Conservation (phyloP, 108 stramenopile genomes). For the Fragilaria radians region DNA sequence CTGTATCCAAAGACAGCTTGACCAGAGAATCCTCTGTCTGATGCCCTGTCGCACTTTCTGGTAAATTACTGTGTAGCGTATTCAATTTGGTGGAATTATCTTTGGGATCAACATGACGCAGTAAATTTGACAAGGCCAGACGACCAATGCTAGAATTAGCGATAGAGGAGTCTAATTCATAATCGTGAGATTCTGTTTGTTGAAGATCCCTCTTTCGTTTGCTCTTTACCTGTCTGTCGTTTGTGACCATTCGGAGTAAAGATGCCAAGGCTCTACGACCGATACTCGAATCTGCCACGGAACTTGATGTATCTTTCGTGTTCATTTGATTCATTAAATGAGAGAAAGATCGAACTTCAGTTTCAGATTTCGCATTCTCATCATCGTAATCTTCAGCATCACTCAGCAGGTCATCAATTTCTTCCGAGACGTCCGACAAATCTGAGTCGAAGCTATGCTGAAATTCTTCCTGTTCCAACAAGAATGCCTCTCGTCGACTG, state of each 20-base stretch:
- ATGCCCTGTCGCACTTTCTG: too few relatives aligned
- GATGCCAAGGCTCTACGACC: not conserved
- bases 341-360: not conserved
- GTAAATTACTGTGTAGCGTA: not conserved
- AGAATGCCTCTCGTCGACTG: not conserved
- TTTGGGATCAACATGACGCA: not conserved
- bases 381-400: not conserved
- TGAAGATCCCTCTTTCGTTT: not conserved
- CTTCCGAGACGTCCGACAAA: not conserved
- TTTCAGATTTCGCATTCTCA: not conserved
- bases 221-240: not conserved
- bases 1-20: not conserved
- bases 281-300: not conserved
- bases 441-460: not conserved
- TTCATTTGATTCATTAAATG: not conserved
- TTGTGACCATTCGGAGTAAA: not conserved
- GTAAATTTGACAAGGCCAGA: not conserved
- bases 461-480: not conserved
- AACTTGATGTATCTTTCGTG: too few relatives aligned
- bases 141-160: not conserved
- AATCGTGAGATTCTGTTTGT: not conserved
- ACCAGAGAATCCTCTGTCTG: not conserved
- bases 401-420: not conserved
- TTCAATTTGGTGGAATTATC: not conserved
- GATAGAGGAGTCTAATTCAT: not conserved